These are phyloP conservation scores for Pythium rishiriense DNA, from an alignment of 352 stramenopile species.

Conservation along the genomic window DNA sequence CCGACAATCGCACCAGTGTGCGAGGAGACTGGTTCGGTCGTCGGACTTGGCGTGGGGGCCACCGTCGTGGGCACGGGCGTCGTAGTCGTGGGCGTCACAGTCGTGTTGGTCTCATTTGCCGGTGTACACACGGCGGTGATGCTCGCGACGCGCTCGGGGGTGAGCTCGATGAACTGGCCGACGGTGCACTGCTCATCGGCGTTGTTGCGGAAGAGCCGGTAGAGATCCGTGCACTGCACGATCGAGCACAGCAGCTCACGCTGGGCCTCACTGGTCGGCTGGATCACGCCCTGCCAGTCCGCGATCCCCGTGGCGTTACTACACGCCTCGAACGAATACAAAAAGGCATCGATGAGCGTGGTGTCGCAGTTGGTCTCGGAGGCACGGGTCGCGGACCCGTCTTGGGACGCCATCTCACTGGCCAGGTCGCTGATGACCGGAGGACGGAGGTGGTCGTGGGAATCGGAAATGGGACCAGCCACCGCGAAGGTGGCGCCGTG, in stretches of 20 bases:
- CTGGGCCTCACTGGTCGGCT: conserved; percentile 1
- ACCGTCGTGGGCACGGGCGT: background rate
- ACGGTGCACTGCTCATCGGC: conserved; percentile 3
- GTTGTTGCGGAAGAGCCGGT: conserved; percentile 13
- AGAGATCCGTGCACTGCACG: conserved; percentile 7
- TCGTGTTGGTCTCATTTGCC: background rate
- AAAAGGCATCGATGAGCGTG: conserved; percentile 4
- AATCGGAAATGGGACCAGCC: background rate
- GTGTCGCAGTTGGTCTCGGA: background rate
- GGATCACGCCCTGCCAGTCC: background rate
- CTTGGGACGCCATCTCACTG: background rate
- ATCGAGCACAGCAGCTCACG: conserved; percentile 2
- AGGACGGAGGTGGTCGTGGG: background rate
- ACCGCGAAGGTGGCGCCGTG: background rate
- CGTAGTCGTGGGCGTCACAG: background rate
- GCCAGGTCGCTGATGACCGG: background rate
- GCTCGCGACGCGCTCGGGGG: background rate
- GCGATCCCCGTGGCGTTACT: conserved; percentile 1
- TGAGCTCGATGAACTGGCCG: conserved; percentile 2
- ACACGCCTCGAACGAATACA: background rate
- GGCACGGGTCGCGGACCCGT: too few species aligned
- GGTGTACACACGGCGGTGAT: background rate
- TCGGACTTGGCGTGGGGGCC: background rate
- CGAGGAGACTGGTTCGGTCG: background rate
- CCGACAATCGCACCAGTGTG: conserved; percentile 1